Evolutionary conservation across 1,284 basidiomycete genomes (phyloP), one percentile per base, ranked within the genome.

Genomic region (Neolentinus lepideus): DNA sequence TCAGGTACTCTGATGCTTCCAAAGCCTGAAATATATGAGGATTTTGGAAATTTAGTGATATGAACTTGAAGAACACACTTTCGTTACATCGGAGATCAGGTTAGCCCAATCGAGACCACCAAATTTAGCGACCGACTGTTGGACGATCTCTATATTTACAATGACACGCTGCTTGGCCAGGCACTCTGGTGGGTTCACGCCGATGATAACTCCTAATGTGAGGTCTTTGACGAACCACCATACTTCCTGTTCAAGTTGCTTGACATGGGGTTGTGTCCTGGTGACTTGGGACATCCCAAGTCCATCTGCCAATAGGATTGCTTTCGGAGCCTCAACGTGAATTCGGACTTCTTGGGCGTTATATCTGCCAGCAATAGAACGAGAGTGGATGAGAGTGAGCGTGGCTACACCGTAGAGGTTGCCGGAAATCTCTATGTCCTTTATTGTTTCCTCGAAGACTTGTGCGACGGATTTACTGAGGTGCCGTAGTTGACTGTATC

Each of bases 161-260:
- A 78, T 56, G 14, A 82, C 75, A 3, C 71, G 69, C 59, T 82
- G 78, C 59, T 76, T 79, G 3, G 70, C 68, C 33, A 74, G 66
- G n/a, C 79, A 68, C 56, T 82, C 79, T 0, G 75, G 76, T 0
- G 78, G 73, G 51, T 81, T 81, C 25, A 81, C 76, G 1, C 79
- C 80, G 36, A 81, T 79, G 54, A 81, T 64, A 1, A 76, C 68
- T 0, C 74, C 69, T 16, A 80, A 57, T 1, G 66, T 57, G 12
- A 81, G 60, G 45, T 75, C 64, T 26, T 64, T 67, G 25, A 80
- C 65, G 0, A 59, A 62, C 24, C 75, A 70, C 38, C 63, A 69
- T 27, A 67, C 67, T 1, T 60, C 58, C 12, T 29, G n/a, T 21
- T 53, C 56, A 24, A 50, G 35, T 12, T 55, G 14, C 33, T 24